Conservation (phyloP, 1,139 yeast genomes). For the Protomyces arabidopsidicola region DNA sequence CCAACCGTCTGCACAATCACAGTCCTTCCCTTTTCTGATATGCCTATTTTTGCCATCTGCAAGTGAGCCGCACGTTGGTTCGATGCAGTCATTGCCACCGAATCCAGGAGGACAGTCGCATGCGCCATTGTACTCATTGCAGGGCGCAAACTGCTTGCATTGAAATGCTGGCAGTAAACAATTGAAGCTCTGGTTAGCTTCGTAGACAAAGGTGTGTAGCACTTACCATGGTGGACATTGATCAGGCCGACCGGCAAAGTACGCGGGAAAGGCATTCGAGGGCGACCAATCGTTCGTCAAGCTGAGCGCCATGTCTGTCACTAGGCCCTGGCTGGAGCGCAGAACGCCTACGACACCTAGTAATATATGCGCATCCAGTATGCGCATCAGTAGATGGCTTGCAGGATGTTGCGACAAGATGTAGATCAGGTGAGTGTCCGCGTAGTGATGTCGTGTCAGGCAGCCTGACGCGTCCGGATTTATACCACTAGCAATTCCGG, state of each 20-base stretch:
- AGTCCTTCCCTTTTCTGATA: conserved; percentile 50
- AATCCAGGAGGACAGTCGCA: conserved; percentile 91
- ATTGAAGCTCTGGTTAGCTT: conserved; percentile 55
- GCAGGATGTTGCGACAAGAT: too few relatives aligned
- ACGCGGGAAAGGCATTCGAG: neutral
- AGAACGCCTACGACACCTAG: too few relatives aligned
- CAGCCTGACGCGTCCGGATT: too few relatives aligned
- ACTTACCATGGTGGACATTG: conserved; percentile 27
- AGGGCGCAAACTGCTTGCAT: conserved; percentile 81
- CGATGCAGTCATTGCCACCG: conserved; percentile 88
- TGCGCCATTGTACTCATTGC: conserved; percentile 81
- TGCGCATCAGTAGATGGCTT: neutral
- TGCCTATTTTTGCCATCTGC: conserved; percentile 63
- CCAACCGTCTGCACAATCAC: conserved; percentile 85
- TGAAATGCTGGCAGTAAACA: conserved; percentile 87
- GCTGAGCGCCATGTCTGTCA: too few relatives aligned
- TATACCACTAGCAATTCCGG: too few relatives aligned
- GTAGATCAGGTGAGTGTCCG: too few relatives aligned
- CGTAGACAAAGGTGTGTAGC: too few relatives aligned
- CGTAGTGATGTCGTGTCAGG: too few relatives aligned
- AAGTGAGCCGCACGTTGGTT: conserved; percentile 81
- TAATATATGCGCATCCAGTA: neutral
- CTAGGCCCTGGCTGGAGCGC: too few relatives aligned
- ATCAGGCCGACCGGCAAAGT: conserved; percentile 1
- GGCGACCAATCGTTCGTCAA: neutral